phyloP scores from a whole-genome alignment of 2,329 filamentous ascomycete genomes.

The Massarina eburnea region DNA sequence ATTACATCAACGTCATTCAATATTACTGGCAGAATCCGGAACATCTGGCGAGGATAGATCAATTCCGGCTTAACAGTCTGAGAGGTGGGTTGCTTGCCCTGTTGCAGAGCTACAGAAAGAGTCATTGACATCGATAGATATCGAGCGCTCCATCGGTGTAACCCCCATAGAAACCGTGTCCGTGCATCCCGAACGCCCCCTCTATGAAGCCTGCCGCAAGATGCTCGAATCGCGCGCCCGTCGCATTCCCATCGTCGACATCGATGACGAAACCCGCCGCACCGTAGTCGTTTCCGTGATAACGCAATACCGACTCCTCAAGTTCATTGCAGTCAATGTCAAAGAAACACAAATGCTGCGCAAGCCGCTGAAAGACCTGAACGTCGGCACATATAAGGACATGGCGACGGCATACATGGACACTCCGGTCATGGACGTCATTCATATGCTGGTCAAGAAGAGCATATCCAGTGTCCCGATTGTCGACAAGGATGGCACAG shows the following conservation, averaged over 20 bases:
- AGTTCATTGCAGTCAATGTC: conserved; percentile 96
- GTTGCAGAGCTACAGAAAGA: background rate
- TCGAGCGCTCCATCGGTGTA: conserved; percentile 91
- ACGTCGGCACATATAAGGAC: conserved; percentile 79
- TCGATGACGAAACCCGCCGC: conserved; percentile 89
- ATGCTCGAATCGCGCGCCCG: conserved; percentile 94
- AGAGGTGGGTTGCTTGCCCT: conserved; percentile 62
- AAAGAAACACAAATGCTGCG: conserved; percentile 84
- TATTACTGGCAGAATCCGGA: conserved; percentile 99
- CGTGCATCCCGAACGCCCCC: conserved; percentile 84
- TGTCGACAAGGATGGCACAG: conserved; percentile 72
- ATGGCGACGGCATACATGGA: conserved; percentile 85
- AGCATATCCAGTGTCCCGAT: conserved; percentile 96
- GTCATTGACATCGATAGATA: conserved; percentile 62
- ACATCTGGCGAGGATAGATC: conserved; percentile 83
- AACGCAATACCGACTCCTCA: conserved; percentile 96
- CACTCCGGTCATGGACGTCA: conserved; percentile 89
- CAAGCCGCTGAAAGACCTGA: conserved; percentile 82
- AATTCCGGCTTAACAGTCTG: conserved; percentile 89
- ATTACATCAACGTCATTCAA: conserved; percentile 98
- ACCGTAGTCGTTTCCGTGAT: conserved; percentile 95
- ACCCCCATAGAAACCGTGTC: conserved; percentile 91
- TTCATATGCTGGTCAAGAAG: conserved; percentile 86
- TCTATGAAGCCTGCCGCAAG: conserved; percentile 92
- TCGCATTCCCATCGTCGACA: conserved; percentile 88